Conservation (phyloP, 1,284 basidiomycete species). For the Peniophora sp. region DNA sequence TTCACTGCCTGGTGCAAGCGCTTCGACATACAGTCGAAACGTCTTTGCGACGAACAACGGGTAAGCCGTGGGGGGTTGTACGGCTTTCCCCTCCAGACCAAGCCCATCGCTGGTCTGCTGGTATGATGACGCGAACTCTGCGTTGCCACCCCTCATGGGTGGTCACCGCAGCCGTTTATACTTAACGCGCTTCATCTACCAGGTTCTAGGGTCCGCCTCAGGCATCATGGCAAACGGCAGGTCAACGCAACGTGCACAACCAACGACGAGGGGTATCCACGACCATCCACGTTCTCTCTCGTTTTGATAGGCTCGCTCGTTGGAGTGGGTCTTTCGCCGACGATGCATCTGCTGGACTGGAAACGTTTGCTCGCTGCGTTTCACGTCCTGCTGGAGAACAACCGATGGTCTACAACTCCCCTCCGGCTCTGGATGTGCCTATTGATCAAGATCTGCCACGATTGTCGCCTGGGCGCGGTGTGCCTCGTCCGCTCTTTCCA, state of each 20-base stretch:
- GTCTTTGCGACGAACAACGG: conserved; percentile 14
- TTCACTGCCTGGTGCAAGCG: conserved; percentile 26
- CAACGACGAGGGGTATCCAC: conserved; percentile 33
- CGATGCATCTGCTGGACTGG: neutral
- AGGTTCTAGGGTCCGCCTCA: conserved; percentile 40
- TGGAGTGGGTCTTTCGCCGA: neutral
- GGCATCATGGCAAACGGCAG: conserved; percentile 35
- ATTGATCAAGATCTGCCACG: conserved; percentile 41
- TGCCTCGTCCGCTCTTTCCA: conserved; percentile 15
- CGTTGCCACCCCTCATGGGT: conserved; percentile 6
- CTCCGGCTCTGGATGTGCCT: too few relatives aligned
- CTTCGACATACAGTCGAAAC: conserved; percentile 23
- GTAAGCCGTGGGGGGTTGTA: conserved; percentile 9
- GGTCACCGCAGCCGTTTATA: conserved; percentile 9
- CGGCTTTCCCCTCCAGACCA: conserved; percentile 4
- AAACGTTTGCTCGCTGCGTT: too few relatives aligned
- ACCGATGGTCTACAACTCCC: too few relatives aligned
- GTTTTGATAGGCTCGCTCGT: conserved; percentile 20
- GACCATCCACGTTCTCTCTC: conserved; percentile 26
- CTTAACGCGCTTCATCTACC: conserved; percentile 20
- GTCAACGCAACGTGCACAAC: conserved; percentile 34
- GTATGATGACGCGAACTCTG: conserved; percentile 12
- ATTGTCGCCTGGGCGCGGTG: conserved; percentile 41
- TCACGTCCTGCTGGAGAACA: too few relatives aligned
- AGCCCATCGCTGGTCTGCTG: conserved; percentile 10